Evolutionary conservation across 2,329 filamentous ascomycete species (phyloP), one percentile per base, ranked within the genome.

Genomic region (Cordyceps javanica): DNA sequence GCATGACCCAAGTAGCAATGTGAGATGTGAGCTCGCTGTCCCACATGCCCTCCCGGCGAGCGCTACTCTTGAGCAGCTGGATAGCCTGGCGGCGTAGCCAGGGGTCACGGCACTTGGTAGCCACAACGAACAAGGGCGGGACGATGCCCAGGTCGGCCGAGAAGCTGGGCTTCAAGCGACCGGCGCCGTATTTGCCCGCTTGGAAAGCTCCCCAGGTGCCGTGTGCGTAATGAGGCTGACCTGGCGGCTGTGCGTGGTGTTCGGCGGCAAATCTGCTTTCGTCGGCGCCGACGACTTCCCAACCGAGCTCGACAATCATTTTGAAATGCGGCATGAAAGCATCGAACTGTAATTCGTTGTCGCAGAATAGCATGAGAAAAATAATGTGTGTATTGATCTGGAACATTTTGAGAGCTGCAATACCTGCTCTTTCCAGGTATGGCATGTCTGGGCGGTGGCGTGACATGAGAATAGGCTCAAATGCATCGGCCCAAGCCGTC

Each of bases 1-100:
- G 69, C 67, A 80, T 76, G 38, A 84, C 73, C 80, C 81, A 84
- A 59, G 73, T 73, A 48, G 76, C 77, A 62, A 85, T 83, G 8
- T 75, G 75, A 1, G 81, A 81, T 11, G 77, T 74, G 60, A 85
- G 73, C 61, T 82, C 78, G 63, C 81, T 85, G 64, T 89, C 85
- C 86, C 86, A 89, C 77, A 88, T 85, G 23, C 82, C 85, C 69
- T 89, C 86, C 50, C 85, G 75, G 46, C 85, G 76, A 8, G 83
- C 79, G 64, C 80, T 84, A 62, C 77, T 82, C 52, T 77, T 75
- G 57, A 89, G 70, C 38, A 89, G 68, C 66, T 82, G 76, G 42
- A 88, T 83, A 8, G 86, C 85, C 61, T 82, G 79, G 19, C 82
- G 75, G 21, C 86, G 79, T 34, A 81, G 75, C 1, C 72, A 62